Conservation (phyloP, 2,329 filamentous ascomycete species). For the Colletotrichum caudatum region DNA sequence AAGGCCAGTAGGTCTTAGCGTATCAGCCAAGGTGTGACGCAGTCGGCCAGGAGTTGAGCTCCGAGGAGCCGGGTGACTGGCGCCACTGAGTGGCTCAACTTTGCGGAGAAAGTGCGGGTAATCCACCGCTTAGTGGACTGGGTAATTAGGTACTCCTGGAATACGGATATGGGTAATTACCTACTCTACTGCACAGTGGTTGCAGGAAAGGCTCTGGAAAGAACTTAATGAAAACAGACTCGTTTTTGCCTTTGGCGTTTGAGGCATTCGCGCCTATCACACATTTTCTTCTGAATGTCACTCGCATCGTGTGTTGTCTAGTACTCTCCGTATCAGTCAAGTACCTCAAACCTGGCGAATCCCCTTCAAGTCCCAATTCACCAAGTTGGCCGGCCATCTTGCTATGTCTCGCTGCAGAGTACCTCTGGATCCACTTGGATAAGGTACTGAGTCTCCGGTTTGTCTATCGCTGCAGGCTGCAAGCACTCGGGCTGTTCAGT, state of each 20-base stretch:
- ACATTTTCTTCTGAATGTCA: background rate
- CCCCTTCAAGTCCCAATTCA: too few species aligned
- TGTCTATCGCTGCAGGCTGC: constrained; percentile 12
- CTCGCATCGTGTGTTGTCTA: background rate
- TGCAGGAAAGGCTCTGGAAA: background rate
- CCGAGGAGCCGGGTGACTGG: background rate
- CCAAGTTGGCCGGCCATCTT: background rate
- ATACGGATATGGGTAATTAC: background rate
- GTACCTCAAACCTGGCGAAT: background rate
- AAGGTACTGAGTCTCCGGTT: background rate
- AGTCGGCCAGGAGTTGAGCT: constrained; percentile 21
- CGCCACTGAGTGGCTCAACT: constrained; percentile 27
- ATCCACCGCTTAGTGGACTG: background rate
- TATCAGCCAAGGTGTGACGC: constrained; percentile 36
- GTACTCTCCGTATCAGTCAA: background rate
- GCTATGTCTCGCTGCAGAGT: constrained; percentile 13
- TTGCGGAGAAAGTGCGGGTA: constrained; percentile 40
- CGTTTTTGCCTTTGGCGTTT: background rate
- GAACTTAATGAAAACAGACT: background rate
- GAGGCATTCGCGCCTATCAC: background rate
- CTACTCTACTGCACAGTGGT: background rate
- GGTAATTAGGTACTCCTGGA: background rate
- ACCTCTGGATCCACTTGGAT: background rate
- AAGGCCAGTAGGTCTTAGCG: constrained; percentile 19
- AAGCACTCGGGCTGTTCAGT: constrained; percentile 1